Evolutionary conservation across 2,329 filamentous ascomycete genomes (phyloP).

Genomic region (Monilinia aucupariae): DNA sequence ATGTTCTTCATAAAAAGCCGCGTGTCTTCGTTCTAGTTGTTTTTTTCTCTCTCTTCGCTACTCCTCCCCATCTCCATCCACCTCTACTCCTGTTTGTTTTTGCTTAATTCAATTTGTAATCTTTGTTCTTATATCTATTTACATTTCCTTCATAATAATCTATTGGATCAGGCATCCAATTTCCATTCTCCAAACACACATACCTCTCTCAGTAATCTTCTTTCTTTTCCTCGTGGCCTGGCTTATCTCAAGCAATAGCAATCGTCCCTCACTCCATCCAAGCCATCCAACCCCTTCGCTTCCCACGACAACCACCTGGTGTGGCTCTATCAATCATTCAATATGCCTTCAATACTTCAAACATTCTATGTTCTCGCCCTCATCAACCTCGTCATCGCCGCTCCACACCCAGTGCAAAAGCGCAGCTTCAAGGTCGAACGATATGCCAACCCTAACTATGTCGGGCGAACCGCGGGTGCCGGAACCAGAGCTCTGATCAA

Average conservation of each 20-base stretch:
- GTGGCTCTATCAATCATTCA: slow-evolving; percentile 19
- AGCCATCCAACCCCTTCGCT: slow-evolving; percentile 13
- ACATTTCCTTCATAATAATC: slow-evolving; percentile 23
- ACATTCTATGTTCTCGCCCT: slow-evolving; percentile 44
- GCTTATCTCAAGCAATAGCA: slow-evolving; percentile 14
- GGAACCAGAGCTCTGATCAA: slow-evolving; percentile 51
- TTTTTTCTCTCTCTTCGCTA: slow-evolving; percentile 1
- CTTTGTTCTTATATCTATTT: slow-evolving; percentile 23
- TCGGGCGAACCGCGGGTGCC: slow-evolving; percentile 28
- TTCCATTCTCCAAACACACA: slow-evolving; percentile 9
- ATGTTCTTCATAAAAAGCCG: slow-evolving; percentile 22
- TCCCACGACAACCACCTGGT: slow-evolving; percentile 15
- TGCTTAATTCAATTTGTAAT: slow-evolving; percentile 24
- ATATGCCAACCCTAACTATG: slow-evolving; percentile 42
- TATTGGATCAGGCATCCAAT: slow-evolving; percentile 28
- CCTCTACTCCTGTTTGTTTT: slow-evolving; percentile 4
- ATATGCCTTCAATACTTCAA: slow-evolving; percentile 33
- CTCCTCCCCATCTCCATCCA: slow-evolving; percentile 8
- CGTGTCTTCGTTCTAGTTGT: slow-evolving; percentile 22
- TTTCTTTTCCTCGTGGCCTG: slow-evolving; percentile 22
- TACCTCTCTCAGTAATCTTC: background rate
- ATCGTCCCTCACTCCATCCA: slow-evolving; percentile 24
- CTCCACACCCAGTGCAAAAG: slow-evolving; percentile 41
- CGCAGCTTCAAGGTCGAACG: slow-evolving; percentile 35
- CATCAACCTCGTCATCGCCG: slow-evolving; percentile 43